phyloP scores from a whole-genome alignment of 345 rosid species.

The Leavenworthia alabamica region DNA sequence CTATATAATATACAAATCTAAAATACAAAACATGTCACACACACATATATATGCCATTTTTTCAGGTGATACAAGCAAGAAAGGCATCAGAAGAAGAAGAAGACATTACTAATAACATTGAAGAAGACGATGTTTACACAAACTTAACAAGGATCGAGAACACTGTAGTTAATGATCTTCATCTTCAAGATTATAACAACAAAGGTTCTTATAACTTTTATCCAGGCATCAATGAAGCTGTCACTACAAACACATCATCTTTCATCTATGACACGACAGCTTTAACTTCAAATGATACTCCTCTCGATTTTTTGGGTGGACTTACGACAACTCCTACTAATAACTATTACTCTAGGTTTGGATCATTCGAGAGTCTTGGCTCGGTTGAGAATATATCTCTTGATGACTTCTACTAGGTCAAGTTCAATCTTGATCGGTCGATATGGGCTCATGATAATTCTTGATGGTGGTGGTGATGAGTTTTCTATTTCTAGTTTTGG shows the following conservation, averaged over 20 bases:
- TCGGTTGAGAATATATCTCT: constrained; percentile 70
- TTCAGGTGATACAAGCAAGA: constrained; percentile 83
- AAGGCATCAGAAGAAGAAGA: constrained; percentile 54
- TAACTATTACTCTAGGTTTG: constrained; percentile 40
- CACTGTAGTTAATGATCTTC: constrained; percentile 39
- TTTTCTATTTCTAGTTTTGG: background rate
- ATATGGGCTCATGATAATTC: constrained; percentile 20
- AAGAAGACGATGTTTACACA: constrained; percentile 47
- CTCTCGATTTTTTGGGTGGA: constrained; percentile 83
- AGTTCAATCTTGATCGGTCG: background rate
- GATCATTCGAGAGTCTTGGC: constrained; percentile 59
- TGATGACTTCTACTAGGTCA: constrained; percentile 58
- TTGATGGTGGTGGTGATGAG: constrained; percentile 22
- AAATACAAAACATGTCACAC: background rate
- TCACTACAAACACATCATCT: constrained; percentile 29
- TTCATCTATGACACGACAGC: constrained; percentile 77
- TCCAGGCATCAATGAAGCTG: constrained; percentile 40
- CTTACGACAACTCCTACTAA: constrained; percentile 36
- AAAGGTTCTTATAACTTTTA: constrained; percentile 42
- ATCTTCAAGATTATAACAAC: constrained; percentile 28
- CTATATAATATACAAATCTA: background rate
- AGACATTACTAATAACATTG: constrained; percentile 20
- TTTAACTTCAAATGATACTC: constrained; percentile 56
- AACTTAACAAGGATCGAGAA: constrained; percentile 40
- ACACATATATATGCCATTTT: background rate